Evolutionary conservation across 768 basidiomycete species (phyloP), one percentile per base, ranked within the genome.

Genomic region (Hygrocybe punicea): DNA sequence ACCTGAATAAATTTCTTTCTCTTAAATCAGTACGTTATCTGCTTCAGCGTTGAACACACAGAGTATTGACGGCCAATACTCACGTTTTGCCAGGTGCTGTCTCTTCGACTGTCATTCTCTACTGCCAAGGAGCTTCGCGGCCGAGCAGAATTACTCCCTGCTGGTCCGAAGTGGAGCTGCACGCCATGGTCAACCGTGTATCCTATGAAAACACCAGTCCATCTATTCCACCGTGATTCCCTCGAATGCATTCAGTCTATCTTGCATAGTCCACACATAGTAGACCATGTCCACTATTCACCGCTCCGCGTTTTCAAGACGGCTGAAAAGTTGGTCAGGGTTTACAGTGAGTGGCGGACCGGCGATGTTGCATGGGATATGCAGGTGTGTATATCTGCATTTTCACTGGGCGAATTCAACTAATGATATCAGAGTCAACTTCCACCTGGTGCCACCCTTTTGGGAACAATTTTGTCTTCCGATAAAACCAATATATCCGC

Each of bases 201-300:
- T 59, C 63, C 61, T n/a, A 69, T 67, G 13, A 73, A 71, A 34
- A 60, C 59, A 1, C 56, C 57, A 0, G 10, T 70, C n/a, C 9
- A 48, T 19, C 58, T 75, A 2, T 72, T 62, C 56, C 73, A 74
- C 57, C 58, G 58, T 10, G 58, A 67, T 50, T 49, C 64, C 2
- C 29, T 76, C 6, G 58, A 74, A 16, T 74, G 69, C 21, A 9
- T 75, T 0, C 52, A 71, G 42, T 59, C 60, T 4, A 59, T 75
- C 3, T 53, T 75, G 11, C 57, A 60, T 21, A 56, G 62, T 57
- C 72, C 67, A 1, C 49, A 68, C 1, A 35, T 75, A 29, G 17
- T 33, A 29, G 29, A 29, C 29, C 29, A 29, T 29, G 29, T 29
- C 29, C 29, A 29, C 29, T 29, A 29, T 8, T 29, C 29, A 29